Conservation (phyloP, 805 yeast species). For the Saturnispora halmiae region DNA sequence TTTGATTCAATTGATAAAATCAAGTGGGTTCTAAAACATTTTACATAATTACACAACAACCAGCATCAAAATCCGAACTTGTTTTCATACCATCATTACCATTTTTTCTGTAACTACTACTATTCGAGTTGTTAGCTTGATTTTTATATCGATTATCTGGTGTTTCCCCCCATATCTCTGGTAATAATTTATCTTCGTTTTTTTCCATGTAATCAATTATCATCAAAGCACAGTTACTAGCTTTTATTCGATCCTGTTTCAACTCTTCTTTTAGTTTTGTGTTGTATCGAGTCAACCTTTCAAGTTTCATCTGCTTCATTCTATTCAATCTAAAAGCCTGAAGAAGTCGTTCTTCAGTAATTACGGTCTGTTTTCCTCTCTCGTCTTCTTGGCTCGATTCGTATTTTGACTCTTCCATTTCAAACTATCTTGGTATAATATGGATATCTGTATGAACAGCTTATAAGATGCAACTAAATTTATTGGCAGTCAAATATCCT, state of each 20-base stretch:
- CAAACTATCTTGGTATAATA: not conserved
- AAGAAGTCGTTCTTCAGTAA: constrained; percentile 10
- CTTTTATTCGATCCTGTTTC: constrained; percentile 48
- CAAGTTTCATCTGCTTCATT: constrained; percentile 42
- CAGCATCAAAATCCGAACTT: constrained; percentile 6
- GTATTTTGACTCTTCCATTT: not conserved
- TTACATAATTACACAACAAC: constrained; percentile 26
- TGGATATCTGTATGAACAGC: too few relatives aligned
- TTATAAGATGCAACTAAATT: too few relatives aligned
- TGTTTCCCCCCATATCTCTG: constrained; percentile 32
- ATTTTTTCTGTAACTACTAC: constrained; percentile 18
- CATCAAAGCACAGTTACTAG: constrained; percentile 50
- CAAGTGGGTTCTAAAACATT: constrained; percentile 1
- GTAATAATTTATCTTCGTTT: constrained; percentile 40
- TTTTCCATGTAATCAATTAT: constrained; percentile 36
- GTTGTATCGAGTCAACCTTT: constrained; percentile 52
- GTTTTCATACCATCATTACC: too few relatives aligned
- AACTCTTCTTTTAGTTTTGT: constrained; percentile 42
- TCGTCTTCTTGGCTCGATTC: too few relatives aligned
- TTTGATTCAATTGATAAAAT: not conserved
- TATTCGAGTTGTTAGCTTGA: constrained; percentile 30
- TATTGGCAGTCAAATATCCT: too few relatives aligned
- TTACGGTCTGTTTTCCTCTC: not conserved
- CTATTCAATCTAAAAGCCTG: constrained; percentile 37
- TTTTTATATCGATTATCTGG: constrained; percentile 11